These are phyloP conservation scores for Aeschynomene evenia DNA, from an alignment of 306 rosid genomes.

Conservation along the genomic window DNA sequence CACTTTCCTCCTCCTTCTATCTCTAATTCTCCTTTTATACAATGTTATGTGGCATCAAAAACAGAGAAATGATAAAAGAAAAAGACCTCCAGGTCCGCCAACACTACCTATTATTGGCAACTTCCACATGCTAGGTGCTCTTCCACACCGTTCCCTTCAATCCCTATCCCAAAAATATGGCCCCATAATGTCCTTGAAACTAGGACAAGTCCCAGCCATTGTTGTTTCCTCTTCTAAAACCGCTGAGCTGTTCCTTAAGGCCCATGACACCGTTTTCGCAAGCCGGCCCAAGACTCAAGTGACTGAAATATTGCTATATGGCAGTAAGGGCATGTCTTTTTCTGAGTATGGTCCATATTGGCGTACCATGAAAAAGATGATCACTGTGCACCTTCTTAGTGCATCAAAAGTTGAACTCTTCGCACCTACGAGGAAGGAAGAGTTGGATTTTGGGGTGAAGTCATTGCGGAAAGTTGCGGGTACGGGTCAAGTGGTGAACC, in stretches of 20 bases:
- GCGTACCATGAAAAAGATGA: slow-evolving; percentile 42
- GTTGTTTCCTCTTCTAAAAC: slow-evolving; percentile 39
- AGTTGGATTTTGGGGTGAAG: slow-evolving; percentile 2
- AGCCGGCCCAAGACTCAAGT: slow-evolving; percentile 15
- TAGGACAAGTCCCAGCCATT: slow-evolving; percentile 34
- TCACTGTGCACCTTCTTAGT: slow-evolving; percentile 24
- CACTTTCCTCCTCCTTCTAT: too few relatives aligned
- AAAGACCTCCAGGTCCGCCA: slow-evolving; percentile 48
- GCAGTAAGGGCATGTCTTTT: slow-evolving; percentile 3
- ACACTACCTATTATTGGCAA: slow-evolving; percentile 40
- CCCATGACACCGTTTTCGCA: slow-evolving; percentile 37
- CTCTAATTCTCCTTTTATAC: too few relatives aligned
- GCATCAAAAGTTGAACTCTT: slow-evolving; percentile 21
- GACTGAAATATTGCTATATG: neutral
- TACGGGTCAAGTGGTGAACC: slow-evolving; percentile 1
- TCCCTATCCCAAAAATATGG: slow-evolving; percentile 39
- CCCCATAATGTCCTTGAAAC: slow-evolving; percentile 38
- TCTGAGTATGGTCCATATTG: slow-evolving; percentile 26
- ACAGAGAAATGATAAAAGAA: too few relatives aligned
- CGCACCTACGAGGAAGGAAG: slow-evolving; percentile 27
- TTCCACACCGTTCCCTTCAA: slow-evolving; percentile 33
- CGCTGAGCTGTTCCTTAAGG: slow-evolving; percentile 52
- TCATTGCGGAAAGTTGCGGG: neutral
- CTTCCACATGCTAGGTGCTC: slow-evolving; percentile 45
- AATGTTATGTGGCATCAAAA: too few relatives aligned